A percentile compares a stretch with the other conserved stretches of the same genome.
Evolutionary conservation across 805 yeast genomes (phyloP).

Genomic region (Torulaspora indica): DNA sequence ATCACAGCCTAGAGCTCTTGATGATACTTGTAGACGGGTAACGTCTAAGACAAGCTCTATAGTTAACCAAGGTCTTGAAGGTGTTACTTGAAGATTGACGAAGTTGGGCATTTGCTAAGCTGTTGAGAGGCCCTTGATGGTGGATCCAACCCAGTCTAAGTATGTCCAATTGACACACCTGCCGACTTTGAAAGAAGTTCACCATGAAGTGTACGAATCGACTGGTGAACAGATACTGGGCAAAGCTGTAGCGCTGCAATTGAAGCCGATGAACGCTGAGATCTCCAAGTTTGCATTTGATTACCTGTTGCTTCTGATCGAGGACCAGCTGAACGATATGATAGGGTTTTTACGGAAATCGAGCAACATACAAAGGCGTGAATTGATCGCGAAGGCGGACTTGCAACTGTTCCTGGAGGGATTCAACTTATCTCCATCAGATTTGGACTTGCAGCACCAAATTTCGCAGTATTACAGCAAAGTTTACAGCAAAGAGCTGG

Average conservation of each 20-base stretch:
- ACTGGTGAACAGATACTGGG: constrained; percentile 24
- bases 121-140: constrained; percentile 1
- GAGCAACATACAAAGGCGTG: constrained; percentile 57
- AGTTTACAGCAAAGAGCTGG: constrained; percentile 15
- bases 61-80: background rate
- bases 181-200: constrained; percentile 23
- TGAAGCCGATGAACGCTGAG: constrained; percentile 34
- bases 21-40: background rate
- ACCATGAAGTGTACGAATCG: constrained; percentile 19
- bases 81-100: background rate
- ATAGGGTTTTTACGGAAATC: constrained; percentile 44
- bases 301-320: constrained; percentile 37
- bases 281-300: constrained; percentile 38
- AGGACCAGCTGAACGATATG: constrained; percentile 38
- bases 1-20: background rate
- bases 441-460: constrained; percentile 38
- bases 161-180: constrained; percentile 18
- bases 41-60: background rate
- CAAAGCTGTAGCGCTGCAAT: constrained; percentile 37
- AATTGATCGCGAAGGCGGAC: constrained; percentile 50
- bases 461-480: constrained; percentile 24
- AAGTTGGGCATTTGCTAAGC: background rate
- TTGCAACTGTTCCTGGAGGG: constrained; percentile 42
- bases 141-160: constrained; percentile 3
- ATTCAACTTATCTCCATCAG: constrained; percentile 40